These are phyloP conservation scores for Apostasia ramifera DNA, from an alignment of 106 monocot genomes.

Conservation along the genomic window DNA sequence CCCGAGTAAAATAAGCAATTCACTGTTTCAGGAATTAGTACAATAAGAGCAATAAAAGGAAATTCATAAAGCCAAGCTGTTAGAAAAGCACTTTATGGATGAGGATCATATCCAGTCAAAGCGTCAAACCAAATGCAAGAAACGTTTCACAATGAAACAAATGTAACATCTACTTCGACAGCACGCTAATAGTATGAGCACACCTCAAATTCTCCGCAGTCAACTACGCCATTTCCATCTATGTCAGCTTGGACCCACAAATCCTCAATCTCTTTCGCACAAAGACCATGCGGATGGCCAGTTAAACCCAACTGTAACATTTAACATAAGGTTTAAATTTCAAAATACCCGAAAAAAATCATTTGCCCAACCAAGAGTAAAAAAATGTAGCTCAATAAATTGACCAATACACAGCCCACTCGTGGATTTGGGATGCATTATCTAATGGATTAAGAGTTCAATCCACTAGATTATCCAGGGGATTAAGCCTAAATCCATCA, in stretches of 20 bases:
- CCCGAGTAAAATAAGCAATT: no score
- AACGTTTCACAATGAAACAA: neutral
- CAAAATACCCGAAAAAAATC: neutral
- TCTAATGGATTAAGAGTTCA: no score
- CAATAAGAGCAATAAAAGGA: no score
- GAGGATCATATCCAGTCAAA: neutral
- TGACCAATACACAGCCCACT: no score
- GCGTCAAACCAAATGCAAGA: neutral
- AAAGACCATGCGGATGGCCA: conserved; percentile 54
- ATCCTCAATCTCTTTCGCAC: conserved; percentile 53
- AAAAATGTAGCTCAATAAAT: no score
- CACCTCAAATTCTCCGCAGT: conserved; percentile 86
- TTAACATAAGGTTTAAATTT: neutral
- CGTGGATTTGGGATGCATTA: no score
- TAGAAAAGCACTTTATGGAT: no score
- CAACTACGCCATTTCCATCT: conserved; percentile 63
- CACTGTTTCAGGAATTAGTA: no score
- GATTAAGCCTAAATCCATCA: no score
- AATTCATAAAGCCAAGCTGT: no score
- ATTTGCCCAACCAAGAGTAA: no score
- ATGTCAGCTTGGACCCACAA: conserved; percentile 75
- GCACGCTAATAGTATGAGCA: neutral
- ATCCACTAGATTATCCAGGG: no score
- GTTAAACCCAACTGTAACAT: conserved; percentile 56
- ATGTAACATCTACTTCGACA: neutral